Evolutionary conservation across 345 rosid species (phyloP).

Genomic region (Moringa oleifera): DNA sequence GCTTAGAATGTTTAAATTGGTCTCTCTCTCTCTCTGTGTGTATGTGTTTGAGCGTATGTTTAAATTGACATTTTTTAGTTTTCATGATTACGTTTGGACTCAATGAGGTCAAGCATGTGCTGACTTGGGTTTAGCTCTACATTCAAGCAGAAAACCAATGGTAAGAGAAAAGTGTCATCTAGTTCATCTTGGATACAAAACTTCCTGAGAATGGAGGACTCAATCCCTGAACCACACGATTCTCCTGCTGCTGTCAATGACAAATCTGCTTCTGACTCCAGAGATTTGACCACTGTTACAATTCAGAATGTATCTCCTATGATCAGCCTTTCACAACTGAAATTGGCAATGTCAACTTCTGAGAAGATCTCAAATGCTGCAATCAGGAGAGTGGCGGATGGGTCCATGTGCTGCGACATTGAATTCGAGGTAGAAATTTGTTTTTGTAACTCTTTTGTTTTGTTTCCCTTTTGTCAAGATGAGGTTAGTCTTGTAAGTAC

Average conservation of each 20-base stretch:
- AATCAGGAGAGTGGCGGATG: constrained; percentile 14
- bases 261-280: constrained; percentile 7
- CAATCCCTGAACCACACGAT: background rate
- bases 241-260: background rate
- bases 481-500: background rate
- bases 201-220: background rate
- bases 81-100: background rate
- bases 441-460: background rate
- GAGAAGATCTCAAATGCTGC: constrained; percentile 18
- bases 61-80: background rate
- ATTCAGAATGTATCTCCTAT: constrained; percentile 19
- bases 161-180: constrained; percentile 6
- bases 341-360: constrained; percentile 11
- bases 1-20: too few relatives aligned
- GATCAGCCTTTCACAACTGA: constrained; percentile 11
- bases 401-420: constrained; percentile 22
- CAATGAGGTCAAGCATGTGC: constrained; percentile 2
- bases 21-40: background rate
- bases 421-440: constrained; percentile 22
- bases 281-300: constrained; percentile 14
- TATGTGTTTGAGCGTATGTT: constrained; percentile 8
- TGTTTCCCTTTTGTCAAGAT: background rate
- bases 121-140: constrained; percentile 5
- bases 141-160: constrained; percentile 6
- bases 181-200: background rate